Percentiles rank a stretch among this genome's conserved stretches.
phyloP scores from a whole-genome alignment of 176 grass and related monocot genomes.

The Phoenix dactylifera region DNA sequence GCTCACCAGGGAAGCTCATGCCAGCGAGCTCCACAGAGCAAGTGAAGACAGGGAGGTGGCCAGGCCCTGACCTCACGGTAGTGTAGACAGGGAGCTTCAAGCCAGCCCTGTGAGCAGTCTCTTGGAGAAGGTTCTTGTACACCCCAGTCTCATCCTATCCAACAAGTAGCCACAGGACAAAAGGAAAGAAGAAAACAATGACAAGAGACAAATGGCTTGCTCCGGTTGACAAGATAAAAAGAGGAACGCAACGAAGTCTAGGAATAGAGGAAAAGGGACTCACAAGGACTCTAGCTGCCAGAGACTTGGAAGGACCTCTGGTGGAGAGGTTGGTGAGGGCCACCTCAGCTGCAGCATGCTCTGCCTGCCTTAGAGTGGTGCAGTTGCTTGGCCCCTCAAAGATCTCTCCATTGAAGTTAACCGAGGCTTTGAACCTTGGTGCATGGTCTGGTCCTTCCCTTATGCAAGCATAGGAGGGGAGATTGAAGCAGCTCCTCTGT shows the following conservation, averaged over 20 bases:
- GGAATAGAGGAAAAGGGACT: background rate
- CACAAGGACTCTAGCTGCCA: slow-evolving; percentile 67
- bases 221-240: no score
- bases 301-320: slow-evolving; percentile 61
- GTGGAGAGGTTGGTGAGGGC: slow-evolving; percentile 53
- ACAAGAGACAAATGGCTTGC: no score
- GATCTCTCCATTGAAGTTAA: slow-evolving; percentile 86
- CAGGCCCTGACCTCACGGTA: slow-evolving; percentile 65
- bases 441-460: slow-evolving; percentile 78
- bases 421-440: slow-evolving; percentile 70
- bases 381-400: slow-evolving; percentile 61
- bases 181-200: no score
- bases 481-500: slow-evolving; percentile 92
- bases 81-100: slow-evolving; percentile 76
- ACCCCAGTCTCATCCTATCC: slow-evolving; percentile 87
- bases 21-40: slow-evolving; percentile 71
- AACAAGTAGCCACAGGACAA: background rate
- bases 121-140: slow-evolving; percentile 93
- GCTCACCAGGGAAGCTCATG: slow-evolving; percentile 54
- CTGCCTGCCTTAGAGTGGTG: slow-evolving; percentile 75
- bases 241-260: no score
- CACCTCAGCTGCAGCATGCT: slow-evolving; percentile 86
- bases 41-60: slow-evolving; percentile 68
- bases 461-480: slow-evolving; percentile 69
- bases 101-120: slow-evolving; percentile 77